Conservation (phyloP, 2,329 filamentous ascomycete species). For the Sporothrix pseudoabietina region DNA sequence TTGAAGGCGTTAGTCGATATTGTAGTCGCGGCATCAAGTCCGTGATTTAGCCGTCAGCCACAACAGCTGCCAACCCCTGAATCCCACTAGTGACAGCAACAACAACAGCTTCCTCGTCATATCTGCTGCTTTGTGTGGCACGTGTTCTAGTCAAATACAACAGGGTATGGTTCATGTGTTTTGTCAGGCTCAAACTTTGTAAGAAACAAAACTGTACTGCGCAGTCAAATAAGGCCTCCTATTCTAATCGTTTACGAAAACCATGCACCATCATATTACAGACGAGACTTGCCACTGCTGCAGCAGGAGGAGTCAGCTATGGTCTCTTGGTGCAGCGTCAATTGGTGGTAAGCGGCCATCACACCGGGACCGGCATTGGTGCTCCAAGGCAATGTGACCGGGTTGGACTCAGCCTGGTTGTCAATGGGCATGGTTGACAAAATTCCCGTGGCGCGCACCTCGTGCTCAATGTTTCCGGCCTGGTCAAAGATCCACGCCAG, state of each 20-base stretch:
- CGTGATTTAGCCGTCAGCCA: not conserved
- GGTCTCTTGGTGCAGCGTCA: not conserved
- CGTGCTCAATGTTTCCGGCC: conserved; percentile 61
- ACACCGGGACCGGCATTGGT: conserved; percentile 65
- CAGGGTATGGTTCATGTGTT: no score
- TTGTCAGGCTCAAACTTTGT: no score
- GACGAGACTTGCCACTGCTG: not conserved
- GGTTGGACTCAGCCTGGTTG: conserved; percentile 48
- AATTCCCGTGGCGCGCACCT: conserved; percentile 67
- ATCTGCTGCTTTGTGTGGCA: not conserved
- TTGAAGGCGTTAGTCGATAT: not conserved
- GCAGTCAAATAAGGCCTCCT: no score
- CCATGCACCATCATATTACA: not conserved
- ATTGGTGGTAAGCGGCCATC: conserved; percentile 65
- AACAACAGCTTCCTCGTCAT: not conserved
- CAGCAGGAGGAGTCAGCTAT: not conserved
- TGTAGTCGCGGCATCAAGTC: conserved; percentile 14
- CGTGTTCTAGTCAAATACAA: not conserved
- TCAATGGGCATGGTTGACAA: conserved; percentile 61
- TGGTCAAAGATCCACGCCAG: conserved; percentile 60
- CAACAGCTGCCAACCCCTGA: not conserved
- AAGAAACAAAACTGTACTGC: no score
- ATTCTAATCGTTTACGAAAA: no score
- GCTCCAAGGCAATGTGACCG: conserved; percentile 55
- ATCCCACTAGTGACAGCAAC: not conserved